phyloP scores from a whole-genome alignment of 371 early-diverging fungal genomes.

The Mortierella sp. region DNA sequence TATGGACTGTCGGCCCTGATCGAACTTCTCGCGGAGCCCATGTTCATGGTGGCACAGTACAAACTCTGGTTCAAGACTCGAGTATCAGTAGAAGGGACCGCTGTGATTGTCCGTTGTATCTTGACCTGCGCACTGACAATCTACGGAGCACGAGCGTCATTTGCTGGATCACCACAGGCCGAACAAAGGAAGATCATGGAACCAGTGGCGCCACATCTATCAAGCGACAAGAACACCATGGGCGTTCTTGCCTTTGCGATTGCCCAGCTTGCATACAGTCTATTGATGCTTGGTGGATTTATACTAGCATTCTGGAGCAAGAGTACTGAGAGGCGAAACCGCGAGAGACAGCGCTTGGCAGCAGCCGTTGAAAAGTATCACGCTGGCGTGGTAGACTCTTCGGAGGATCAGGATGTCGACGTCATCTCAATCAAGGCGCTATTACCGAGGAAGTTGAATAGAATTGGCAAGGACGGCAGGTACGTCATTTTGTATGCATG shows the following conservation, averaged over 20 bases:
- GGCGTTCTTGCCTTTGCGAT: conserved; percentile 81
- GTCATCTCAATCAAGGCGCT: conserved; percentile 35
- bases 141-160: conserved; percentile 54
- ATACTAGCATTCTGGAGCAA: conserved; percentile 58
- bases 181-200: too few relatives aligned
- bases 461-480: conserved; percentile 46
- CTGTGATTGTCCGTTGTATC: conserved; percentile 79
- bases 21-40: conserved; percentile 86
- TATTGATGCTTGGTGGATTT: conserved; percentile 68
- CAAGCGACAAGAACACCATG: conserved; percentile 54
- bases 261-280: conserved; percentile 77
- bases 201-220: too few relatives aligned
- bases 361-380: conserved; percentile 17
- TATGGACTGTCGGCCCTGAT: conserved; percentile 80
- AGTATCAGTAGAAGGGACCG: conserved; percentile 84
- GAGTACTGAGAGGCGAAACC: conserved; percentile 46
- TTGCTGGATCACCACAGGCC: not conserved
- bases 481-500: conserved; percentile 10
- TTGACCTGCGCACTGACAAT: conserved; percentile 71
- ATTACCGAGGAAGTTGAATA: conserved; percentile 56
- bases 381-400: not conserved
- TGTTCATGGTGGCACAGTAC: conserved; percentile 80
- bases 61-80: conserved; percentile 80
- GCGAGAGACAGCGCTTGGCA: conserved; percentile 12
- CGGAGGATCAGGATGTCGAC: conserved; percentile 12